Base-by-base conservation (phyloP, 176 grass and related monocot species). In the Pontederia paniculata region DNA sequence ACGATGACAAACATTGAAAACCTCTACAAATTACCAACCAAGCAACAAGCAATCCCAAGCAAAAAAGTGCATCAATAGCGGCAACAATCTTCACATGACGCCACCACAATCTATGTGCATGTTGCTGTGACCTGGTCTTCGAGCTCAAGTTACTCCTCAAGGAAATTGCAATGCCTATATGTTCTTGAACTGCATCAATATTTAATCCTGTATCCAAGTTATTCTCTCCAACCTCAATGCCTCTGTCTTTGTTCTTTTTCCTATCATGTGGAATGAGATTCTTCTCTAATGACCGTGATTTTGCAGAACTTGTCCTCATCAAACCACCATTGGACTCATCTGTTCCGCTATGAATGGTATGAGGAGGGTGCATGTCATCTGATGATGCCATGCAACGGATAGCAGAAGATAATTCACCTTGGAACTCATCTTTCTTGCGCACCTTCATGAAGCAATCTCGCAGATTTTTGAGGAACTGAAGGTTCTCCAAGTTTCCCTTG, bases 21-120 rank as follows among this genome's bases (percentile, higher is more conserved):
- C 69, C 69, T 18, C 14, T 2, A 16, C 69, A 72, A 10, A 72
- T 3, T 1, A 49, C 57, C 47, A 72, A 53, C 69, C 69, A 72
- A 22, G 52, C 23, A 5, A 12, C 69, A 3, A 72, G 61, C 48
- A 72, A 21, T 3, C 21, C 48, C 47, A 51, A 42, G 17, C 56
- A 60, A 25, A 72, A 47, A 10, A 72, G 28, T 12, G 13, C 47
- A 16, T 72, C 48, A 19, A 62, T 9, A 11, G 48, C 47, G 10
- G 57, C 44, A 23, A 62, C 44, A 8, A 62, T 61, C 46, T 61
- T 60, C 69, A 72, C 28, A 37, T 62, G 57, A 8, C 48, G 69
- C 44, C 57, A 61, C 69, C 69, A 72, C 8, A 25, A 23, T 15
- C 23, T 52, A 18, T 47, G 45, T 2, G 48, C 13, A 0, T 49